Evolutionary conservation across 345 rosid species (phyloP).

Genomic region (Citrus reticulata): DNA sequence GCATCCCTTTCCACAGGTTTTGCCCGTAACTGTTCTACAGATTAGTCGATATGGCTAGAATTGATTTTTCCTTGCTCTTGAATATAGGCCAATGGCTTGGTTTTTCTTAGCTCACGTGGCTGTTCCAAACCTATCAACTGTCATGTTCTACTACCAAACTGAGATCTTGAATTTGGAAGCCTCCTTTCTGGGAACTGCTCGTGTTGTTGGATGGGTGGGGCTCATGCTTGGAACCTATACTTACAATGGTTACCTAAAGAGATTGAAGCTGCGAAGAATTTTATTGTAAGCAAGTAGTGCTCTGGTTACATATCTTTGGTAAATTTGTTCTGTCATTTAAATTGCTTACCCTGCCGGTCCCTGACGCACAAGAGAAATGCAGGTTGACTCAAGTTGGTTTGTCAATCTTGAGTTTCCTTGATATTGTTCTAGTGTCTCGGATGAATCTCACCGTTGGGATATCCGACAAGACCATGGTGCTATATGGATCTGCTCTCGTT

Average conservation of each 20-base stretch:
- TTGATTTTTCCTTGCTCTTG: slow-evolving; percentile 14
- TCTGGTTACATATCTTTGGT: background rate
- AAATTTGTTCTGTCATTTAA: slow-evolving; percentile 3
- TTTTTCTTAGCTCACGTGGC: slow-evolving; percentile 87
- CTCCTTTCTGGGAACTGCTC: slow-evolving; percentile 78
- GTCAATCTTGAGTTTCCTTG: slow-evolving; percentile 57
- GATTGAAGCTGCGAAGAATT: slow-evolving; percentile 70
- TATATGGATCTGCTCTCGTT: slow-evolving; percentile 80
- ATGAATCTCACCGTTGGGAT: slow-evolving; percentile 51
- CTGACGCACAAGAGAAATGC: slow-evolving; percentile 28
- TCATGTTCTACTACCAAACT: slow-evolving; percentile 95
- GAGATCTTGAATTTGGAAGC: slow-evolving; percentile 83
- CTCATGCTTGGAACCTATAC: slow-evolving; percentile 88
- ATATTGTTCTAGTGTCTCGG: slow-evolving; percentile 69
- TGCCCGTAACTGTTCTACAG: background rate
- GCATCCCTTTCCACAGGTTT: background rate
- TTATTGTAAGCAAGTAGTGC: slow-evolving; percentile 52
- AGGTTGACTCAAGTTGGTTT: slow-evolving; percentile 83
- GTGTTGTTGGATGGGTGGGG: slow-evolving; percentile 92
- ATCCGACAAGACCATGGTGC: slow-evolving; percentile 86
- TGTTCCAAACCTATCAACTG: slow-evolving; percentile 88
- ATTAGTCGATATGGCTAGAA: slow-evolving; percentile 6
- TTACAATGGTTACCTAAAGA: slow-evolving; percentile 69
- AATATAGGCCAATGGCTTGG: slow-evolving; percentile 92
- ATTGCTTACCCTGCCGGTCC: background rate